Evolutionary conservation across 2,329 filamentous ascomycete genomes (phyloP), one percentile per base, ranked within the genome.

Genomic region (Fusarium sp.): DNA sequence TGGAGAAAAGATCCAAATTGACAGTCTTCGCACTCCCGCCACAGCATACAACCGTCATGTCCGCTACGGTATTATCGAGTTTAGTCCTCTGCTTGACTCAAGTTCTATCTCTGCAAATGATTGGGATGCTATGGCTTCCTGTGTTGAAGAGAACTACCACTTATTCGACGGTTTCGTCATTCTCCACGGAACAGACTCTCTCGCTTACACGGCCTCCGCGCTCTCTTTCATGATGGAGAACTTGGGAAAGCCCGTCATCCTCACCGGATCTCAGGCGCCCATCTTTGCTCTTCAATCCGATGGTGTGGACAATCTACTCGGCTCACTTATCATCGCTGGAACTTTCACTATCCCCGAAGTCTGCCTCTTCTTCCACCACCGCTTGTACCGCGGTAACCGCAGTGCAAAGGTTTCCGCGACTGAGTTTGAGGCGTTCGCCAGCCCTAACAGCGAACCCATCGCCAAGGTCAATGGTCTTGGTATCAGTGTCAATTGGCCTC

Each of bases 341-440:
- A 96, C 96, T 65, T 97, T 97, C 77, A 92, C 94, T 82, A 93
- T 98, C 61, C 94, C 94, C 1, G 94, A 97, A 79, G 94, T 98
- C 56, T 94, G 93, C 78, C 86, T 98, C 37, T 97, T 97, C 83
- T 98, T 98, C 85, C 93, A 96, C 80, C 92, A 97, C 82, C 93
- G 91, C 72, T 87, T 98, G 22, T 97, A 94, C 82, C 90, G 94
- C 27, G 94, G 94, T 18, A 97, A 97, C 80, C 86, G 94, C 64
- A 90, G 92, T 12, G 96, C 93, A 67, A 98, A 98, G 80, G 89
- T 97, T 32, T 94, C 93, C 16, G 92, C 94, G 8, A 93, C 92
- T 62, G 90, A 92, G 57, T 97, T 97, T 77, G 90, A 93, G 61
- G 94, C 94, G 9, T 98, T 98, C 79, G 91, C 90, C 61, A 94